Conservation (phyloP, 139 green algal genomes). For the Nannochloris sp. region DNA sequence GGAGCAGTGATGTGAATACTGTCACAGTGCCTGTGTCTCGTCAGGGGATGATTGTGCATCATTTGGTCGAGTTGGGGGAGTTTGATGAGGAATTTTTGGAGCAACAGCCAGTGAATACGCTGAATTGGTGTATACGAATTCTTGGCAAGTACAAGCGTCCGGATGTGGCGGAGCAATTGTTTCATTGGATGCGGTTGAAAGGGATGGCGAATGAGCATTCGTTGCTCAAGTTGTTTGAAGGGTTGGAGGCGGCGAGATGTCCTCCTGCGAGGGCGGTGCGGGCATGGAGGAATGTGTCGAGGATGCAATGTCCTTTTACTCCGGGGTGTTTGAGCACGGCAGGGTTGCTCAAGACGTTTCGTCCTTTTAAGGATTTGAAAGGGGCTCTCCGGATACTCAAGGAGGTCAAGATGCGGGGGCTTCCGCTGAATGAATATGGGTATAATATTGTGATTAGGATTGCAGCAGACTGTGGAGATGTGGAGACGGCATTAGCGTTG, state of each 20-base stretch:
- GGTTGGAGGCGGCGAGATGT: slow-evolving; percentile 5
- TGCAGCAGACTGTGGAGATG: slow-evolving; percentile 16
- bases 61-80: slow-evolving; percentile 7
- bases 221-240: slow-evolving; percentile 27
- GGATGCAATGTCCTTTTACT: background rate
- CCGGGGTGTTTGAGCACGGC: slow-evolving; percentile 1
- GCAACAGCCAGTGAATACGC: slow-evolving; percentile 9
- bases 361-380: slow-evolving; percentile 8
- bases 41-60: slow-evolving; percentile 18
- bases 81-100: slow-evolving; percentile 26
- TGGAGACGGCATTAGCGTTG: slow-evolving; percentile 10
- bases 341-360: slow-evolving; percentile 16
- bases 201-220: slow-evolving; percentile 16
- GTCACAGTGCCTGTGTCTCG: background rate
- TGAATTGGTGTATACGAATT: slow-evolving; percentile 28
- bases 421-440: slow-evolving; percentile 15
- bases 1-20: background rate
- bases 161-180: slow-evolving; percentile 22
- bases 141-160: slow-evolving; percentile 13
- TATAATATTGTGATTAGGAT: slow-evolving; percentile 22
- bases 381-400: slow-evolving; percentile 5
- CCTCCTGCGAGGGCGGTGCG: slow-evolving; percentile 11
- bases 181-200: slow-evolving; percentile 27
- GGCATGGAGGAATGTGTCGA: slow-evolving; percentile 12
- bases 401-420: background rate